Evolutionary conservation across 108 stramenopile genomes (phyloP).

Genomic region (Cyclotella sp.): DNA sequence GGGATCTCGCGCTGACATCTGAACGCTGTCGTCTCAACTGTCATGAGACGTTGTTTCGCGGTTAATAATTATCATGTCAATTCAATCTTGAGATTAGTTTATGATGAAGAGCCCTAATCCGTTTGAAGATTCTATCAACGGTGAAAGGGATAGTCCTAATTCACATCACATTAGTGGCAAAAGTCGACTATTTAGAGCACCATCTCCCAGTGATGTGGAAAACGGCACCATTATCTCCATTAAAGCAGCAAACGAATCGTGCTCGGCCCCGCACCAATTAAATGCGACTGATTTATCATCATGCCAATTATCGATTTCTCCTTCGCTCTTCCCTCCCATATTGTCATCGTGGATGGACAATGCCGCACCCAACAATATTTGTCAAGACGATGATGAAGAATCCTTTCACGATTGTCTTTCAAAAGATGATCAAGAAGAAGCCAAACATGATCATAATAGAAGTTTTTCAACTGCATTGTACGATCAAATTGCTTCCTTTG

Average conservation of each 20-base stretch:
- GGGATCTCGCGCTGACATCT: too few species aligned
- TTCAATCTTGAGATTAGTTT: neutral
- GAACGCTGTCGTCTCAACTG: too few species aligned
- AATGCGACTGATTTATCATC: slow-evolving; percentile 7
- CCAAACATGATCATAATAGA: neutral
- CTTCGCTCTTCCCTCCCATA: slow-evolving; percentile 33
- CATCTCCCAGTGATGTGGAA: neutral
- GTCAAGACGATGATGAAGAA: slow-evolving; percentile 20
- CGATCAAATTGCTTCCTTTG: neutral
- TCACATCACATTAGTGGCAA: neutral
- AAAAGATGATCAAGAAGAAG: slow-evolving; percentile 25
- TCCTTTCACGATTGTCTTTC: slow-evolving; percentile 49
- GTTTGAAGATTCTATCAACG: slow-evolving; percentile 21
- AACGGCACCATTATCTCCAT: neutral
- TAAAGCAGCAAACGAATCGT: neutral
- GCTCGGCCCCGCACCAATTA: neutral
- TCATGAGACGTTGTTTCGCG: too few species aligned
- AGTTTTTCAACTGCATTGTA: neutral
- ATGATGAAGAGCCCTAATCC: slow-evolving; percentile 21
- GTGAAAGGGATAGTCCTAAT: neutral
- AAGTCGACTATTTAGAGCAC: neutral
- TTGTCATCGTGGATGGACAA: slow-evolving; percentile 41
- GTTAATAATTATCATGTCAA: too few species aligned
- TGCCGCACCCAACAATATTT: slow-evolving; percentile 1
- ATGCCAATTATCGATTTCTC: slow-evolving; percentile 11